Evolutionary conservation across 2,329 filamentous ascomycete species (phyloP).

Genomic region (Claviceps lovelessii): DNA sequence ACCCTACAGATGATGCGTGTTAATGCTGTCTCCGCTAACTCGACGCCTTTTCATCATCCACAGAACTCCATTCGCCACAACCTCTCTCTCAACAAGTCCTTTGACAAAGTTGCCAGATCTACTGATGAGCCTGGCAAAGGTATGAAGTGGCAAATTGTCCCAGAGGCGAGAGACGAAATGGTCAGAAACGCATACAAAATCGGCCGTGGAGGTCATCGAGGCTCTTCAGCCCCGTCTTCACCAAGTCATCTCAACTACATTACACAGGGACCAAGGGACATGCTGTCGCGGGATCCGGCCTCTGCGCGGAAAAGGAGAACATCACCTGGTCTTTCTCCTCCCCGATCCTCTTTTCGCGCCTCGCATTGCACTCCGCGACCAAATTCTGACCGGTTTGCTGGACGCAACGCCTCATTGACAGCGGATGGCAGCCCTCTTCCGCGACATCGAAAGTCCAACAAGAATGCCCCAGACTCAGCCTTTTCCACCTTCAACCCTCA

Average conservation of each 20-base stretch:
- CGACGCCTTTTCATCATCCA: neutral
- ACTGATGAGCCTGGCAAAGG: constrained; percentile 96
- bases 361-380: constrained; percentile 47
- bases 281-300: constrained; percentile 34
- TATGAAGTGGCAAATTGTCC: constrained; percentile 95
- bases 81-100: constrained; percentile 83
- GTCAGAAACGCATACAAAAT: constrained; percentile 54
- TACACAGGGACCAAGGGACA: constrained; percentile 42
- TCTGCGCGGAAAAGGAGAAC: constrained; percentile 44
- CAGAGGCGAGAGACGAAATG: constrained; percentile 76
- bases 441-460: constrained; percentile 34
- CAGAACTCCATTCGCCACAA: constrained; percentile 96
- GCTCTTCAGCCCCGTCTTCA: constrained; percentile 58
- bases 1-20: neutral
- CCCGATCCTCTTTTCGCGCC: constrained; percentile 32
- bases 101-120: constrained; percentile 80
- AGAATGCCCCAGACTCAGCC: constrained; percentile 22
- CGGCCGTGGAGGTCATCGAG: constrained; percentile 48
- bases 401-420: constrained; percentile 25
- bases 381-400: constrained; percentile 23
- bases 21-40: neutral
- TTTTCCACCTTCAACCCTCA: constrained; percentile 38
- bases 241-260: constrained; percentile 46
- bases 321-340: constrained; percentile 41
- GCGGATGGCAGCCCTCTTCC: constrained; percentile 50